Evolutionary conservation across 257 asterid genomes (phyloP).

Genomic region (Marsdenia floribunda): DNA sequence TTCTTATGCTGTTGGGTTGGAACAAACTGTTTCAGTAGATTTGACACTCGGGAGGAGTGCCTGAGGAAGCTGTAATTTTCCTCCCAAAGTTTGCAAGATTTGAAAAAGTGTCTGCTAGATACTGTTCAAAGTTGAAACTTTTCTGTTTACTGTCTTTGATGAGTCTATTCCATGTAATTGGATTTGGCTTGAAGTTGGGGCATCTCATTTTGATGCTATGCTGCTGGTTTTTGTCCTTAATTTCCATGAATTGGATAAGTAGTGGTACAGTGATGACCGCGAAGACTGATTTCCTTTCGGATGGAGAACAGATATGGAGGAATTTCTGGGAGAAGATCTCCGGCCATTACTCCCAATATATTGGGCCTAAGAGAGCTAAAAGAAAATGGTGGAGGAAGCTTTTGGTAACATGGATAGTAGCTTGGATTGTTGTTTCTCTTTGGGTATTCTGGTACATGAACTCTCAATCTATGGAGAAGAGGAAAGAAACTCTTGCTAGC

Average conservation of each 20-base stretch:
- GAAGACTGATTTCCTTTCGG: slow-evolving; percentile 48
- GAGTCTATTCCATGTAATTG: slow-evolving; percentile 74
- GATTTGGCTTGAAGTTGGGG: slow-evolving; percentile 81
- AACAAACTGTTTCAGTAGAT: slow-evolving; percentile 16
- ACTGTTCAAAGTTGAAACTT: slow-evolving; percentile 19
- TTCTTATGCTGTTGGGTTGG: slow-evolving; percentile 12
- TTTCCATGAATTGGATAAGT: slow-evolving; percentile 66
- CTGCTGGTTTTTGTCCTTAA: slow-evolving; percentile 59
- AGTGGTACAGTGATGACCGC: slow-evolving; percentile 64
- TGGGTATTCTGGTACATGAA: slow-evolving; percentile 50
- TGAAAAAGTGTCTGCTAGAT: slow-evolving; percentile 15
- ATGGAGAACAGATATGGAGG: slow-evolving; percentile 57
- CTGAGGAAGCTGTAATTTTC: slow-evolving; percentile 8
- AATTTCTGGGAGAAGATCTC: slow-evolving; percentile 53
- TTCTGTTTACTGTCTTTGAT: slow-evolving; percentile 36
- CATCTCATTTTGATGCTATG: slow-evolving; percentile 64
- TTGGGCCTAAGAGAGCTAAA: slow-evolving; percentile 43
- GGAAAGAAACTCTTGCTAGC: slow-evolving; percentile 80
- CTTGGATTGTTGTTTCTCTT: slow-evolving; percentile 35
- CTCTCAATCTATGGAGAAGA: slow-evolving; percentile 56
- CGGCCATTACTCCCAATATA: slow-evolving; percentile 47
- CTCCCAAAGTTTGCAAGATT: slow-evolving; percentile 10
- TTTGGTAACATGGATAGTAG: slow-evolving; percentile 45
- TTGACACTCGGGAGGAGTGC: slow-evolving; percentile 16
- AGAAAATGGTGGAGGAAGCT: slow-evolving; percentile 61